These are phyloP conservation scores for Arthrobotrys megalospora DNA, from an alignment of 2,329 filamentous ascomycete genomes.

Conservation along the genomic window DNA sequence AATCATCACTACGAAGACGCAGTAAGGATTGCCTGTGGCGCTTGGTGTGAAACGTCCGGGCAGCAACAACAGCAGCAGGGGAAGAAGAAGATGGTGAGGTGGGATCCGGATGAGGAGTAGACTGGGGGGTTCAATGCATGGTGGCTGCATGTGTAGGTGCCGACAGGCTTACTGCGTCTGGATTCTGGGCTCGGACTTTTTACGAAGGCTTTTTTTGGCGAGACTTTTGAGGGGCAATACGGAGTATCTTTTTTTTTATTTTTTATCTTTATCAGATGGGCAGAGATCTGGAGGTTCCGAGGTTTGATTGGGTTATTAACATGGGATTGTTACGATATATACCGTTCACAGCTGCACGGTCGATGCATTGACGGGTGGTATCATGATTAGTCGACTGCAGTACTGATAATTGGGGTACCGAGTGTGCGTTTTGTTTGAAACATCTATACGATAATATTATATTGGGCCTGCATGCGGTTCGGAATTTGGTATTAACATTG, in stretches of 20 bases:
- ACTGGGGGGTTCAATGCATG: slow-evolving; percentile 20
- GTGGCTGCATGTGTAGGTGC: slow-evolving; percentile 24
- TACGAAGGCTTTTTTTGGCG: slow-evolving; percentile 35
- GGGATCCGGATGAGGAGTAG: slow-evolving; percentile 44
- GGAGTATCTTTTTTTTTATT: slow-evolving; percentile 16
- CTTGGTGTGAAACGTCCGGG: slow-evolving; percentile 45
- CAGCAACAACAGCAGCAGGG: slow-evolving; percentile 14
- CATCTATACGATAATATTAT: not conserved
- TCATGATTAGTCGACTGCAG: slow-evolving; percentile 3
- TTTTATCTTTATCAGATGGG: slow-evolving; percentile 1
- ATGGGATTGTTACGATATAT: slow-evolving; percentile 25
- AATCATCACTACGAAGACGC: slow-evolving; percentile 55
- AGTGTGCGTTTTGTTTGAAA: slow-evolving; percentile 25
- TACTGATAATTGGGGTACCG: not conserved
- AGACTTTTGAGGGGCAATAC: slow-evolving; percentile 6
- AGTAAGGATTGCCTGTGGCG: slow-evolving; percentile 59
- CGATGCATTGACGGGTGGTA: not conserved
- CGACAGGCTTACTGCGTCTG: slow-evolving; percentile 27
- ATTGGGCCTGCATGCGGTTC: slow-evolving; percentile 9
- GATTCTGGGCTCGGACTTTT: slow-evolving; percentile 23
- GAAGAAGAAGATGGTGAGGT: slow-evolving; percentile 54
- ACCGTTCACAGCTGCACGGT: slow-evolving; percentile 3
- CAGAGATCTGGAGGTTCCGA: not conserved
- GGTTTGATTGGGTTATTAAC: slow-evolving; percentile 2
- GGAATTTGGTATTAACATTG: not conserved